These are phyloP conservation scores for Tylopilus plumbeoviolaceoides DNA, from an alignment of 768 basidiomycete genomes.

Conservation along the genomic window DNA sequence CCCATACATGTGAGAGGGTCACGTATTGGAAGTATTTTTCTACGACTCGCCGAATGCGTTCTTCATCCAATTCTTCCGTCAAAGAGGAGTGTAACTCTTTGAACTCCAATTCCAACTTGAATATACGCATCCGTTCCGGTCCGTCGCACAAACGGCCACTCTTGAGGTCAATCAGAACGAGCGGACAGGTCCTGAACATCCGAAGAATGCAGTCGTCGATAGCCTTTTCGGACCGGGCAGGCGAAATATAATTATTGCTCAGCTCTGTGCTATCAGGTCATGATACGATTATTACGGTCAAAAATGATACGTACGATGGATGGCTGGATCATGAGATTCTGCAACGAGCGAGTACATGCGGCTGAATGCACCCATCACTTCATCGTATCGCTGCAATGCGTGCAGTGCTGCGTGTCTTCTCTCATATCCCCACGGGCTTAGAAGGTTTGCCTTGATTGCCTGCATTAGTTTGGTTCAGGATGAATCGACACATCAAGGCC, in stretches of 20 bases:
- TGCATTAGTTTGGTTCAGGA: too few species aligned
- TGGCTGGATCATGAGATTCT: too few species aligned
- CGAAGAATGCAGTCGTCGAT: neutral
- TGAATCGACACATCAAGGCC: too few species aligned
- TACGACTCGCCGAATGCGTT: neutral
- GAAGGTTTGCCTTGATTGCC: too few species aligned
- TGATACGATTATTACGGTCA: too few species aligned
- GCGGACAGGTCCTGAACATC: neutral
- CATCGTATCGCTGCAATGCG: too few species aligned
- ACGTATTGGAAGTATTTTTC: conserved; percentile 8
- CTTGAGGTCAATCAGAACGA: neutral
- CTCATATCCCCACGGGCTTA: too few species aligned
- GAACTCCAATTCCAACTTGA: conserved; percentile 1
- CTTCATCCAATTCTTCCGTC: neutral
- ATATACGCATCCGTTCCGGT: neutral
- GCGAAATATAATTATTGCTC: neutral
- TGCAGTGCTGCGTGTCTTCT: too few species aligned
- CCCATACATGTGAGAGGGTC: conserved; percentile 13
- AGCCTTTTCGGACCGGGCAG: neutral
- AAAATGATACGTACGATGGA: too few species aligned
- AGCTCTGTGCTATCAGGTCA: neutral
- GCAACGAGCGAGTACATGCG: too few species aligned
- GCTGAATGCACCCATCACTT: too few species aligned
- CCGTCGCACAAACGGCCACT: neutral
- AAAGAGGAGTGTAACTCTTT: conserved; percentile 9